phyloP scores from a whole-genome alignment of 179 eudicot genomes.

The Spinacia oleracea region DNA sequence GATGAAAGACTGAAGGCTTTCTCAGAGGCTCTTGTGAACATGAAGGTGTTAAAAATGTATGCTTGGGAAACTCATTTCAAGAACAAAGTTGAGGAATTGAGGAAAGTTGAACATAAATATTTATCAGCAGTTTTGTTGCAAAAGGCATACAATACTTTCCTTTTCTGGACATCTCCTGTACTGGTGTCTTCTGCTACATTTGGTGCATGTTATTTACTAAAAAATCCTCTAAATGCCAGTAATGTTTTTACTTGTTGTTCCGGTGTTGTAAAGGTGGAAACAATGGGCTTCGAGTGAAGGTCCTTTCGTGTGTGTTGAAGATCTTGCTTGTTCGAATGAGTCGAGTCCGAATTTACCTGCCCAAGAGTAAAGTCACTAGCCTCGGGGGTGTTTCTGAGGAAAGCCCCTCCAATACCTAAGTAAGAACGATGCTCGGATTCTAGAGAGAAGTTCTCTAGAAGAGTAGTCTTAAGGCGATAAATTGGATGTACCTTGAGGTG shows the following conservation, averaged over 20 bases:
- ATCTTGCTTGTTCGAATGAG: too few relatives aligned
- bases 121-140: conserved; percentile 52
- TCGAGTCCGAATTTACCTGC: too few relatives aligned
- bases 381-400: too few relatives aligned
- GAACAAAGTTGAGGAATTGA: conserved; percentile 41
- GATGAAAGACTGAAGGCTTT: conserved; percentile 60
- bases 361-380: too few relatives aligned
- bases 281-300: too few relatives aligned
- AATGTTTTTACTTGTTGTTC: conserved; percentile 89
- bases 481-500: too few relatives aligned
- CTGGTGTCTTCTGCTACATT: conserved; percentile 76
- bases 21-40: conserved; percentile 72
- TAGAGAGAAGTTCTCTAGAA: too few relatives aligned
- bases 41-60: conserved; percentile 79
- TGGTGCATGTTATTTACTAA: conserved; percentile 68
- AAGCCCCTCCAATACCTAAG: too few relatives aligned
- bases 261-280: too few relatives aligned
- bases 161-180: conserved; percentile 76
- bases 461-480: too few relatives aligned
- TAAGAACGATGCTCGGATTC: too few relatives aligned
- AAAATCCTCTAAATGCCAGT: conserved; percentile 60
- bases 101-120: conserved; percentile 55
- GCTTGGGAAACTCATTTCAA: conserved; percentile 85
- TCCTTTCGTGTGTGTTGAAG: too few relatives aligned
- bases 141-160: conserved; percentile 48